These are phyloP conservation scores for Cladosporium phlei DNA, from an alignment of 2,329 filamentous ascomycete genomes.

Conservation along the genomic window DNA sequence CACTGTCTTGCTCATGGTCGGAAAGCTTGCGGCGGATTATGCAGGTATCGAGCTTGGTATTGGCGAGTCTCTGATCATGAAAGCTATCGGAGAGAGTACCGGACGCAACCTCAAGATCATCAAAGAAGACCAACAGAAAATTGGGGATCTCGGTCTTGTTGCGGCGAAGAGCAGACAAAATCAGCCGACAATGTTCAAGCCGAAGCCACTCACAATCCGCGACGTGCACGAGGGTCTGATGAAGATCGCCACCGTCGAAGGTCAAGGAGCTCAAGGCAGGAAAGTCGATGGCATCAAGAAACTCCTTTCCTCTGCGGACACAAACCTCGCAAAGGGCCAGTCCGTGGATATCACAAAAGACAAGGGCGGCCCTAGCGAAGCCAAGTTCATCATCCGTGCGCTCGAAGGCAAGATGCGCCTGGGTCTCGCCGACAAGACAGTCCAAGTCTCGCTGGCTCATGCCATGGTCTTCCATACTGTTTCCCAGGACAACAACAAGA, in stretches of 20 bases:
- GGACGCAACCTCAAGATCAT: slow-evolving; percentile 83
- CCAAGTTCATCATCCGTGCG: slow-evolving; percentile 89
- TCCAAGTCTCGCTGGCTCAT: slow-evolving; percentile 84
- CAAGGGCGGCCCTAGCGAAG: slow-evolving; percentile 90
- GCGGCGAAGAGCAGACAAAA: slow-evolving; percentile 93
- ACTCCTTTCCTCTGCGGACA: slow-evolving; percentile 83
- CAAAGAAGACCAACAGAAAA: slow-evolving; percentile 92
- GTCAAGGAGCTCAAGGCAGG: slow-evolving; percentile 79
- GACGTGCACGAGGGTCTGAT: slow-evolving; percentile 86
- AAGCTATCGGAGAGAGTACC: slow-evolving; percentile 91
- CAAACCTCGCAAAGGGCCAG: slow-evolving; percentile 60
- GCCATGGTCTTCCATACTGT: slow-evolving; percentile 82
- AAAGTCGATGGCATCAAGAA: slow-evolving; percentile 97
- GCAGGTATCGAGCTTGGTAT: slow-evolving; percentile 97
- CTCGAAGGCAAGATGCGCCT: slow-evolving; percentile 90
- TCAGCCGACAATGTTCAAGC: slow-evolving; percentile 97
- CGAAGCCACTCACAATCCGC: slow-evolving; percentile 79
- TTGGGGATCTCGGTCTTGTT: slow-evolving; percentile 89
- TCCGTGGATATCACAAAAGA: slow-evolving; percentile 80
- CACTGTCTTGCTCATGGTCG: slow-evolving; percentile 92
- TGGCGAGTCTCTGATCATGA: slow-evolving; percentile 97
- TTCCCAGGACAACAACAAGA: slow-evolving; percentile 60
- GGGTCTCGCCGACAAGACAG: slow-evolving; percentile 85
- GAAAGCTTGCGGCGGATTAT: slow-evolving; percentile 95
- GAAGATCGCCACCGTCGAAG: slow-evolving; percentile 78